Percentiles rank a stretch among this genome's conserved stretches.
phyloP scores from a whole-genome alignment of 805 yeast genomes.

The Kodamaea hsintzibuensis region DNA sequence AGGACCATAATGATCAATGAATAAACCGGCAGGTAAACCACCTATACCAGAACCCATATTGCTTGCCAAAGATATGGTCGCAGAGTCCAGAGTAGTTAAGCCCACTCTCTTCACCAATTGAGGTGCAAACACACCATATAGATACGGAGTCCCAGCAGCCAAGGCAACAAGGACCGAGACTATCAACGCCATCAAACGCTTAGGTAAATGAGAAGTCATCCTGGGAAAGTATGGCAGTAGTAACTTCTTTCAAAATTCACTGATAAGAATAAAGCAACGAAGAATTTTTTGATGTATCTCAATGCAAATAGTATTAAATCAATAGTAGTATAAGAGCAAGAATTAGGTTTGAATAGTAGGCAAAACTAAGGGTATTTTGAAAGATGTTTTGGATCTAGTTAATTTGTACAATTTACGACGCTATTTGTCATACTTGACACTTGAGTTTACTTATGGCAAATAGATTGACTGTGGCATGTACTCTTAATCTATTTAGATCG shows the following conservation, averaged over 20 bases:
- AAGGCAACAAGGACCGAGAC: conserved; percentile 51
- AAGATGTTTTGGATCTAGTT: background rate
- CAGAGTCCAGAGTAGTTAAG: conserved; percentile 60
- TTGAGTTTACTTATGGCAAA: no score
- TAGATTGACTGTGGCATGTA: background rate
- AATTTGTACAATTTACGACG: no score
- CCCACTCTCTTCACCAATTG: conserved; percentile 60
- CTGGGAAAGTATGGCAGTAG: background rate
- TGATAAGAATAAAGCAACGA: conserved; percentile 1
- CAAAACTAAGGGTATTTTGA: no score
- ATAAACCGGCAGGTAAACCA: conserved; percentile 69
- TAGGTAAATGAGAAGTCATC: conserved; percentile 14
- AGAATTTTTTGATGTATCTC: background rate
- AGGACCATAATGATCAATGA: conserved; percentile 65
- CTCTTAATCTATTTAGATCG: background rate
- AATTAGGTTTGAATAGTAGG: no score
- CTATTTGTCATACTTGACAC: no score
- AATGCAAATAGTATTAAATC: background rate
- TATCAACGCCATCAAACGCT: conserved; percentile 27
- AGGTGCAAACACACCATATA: conserved; percentile 76
- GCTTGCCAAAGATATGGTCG: conserved; percentile 61
- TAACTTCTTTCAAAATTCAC: background rate
- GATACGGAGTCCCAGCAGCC: conserved; percentile 75
- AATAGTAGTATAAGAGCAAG: no score
- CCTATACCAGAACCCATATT: conserved; percentile 67